These are phyloP conservation scores for Phaffia rhodozyma DNA, from an alignment of 1,284 basidiomycete genomes.

Conservation along the genomic window DNA sequence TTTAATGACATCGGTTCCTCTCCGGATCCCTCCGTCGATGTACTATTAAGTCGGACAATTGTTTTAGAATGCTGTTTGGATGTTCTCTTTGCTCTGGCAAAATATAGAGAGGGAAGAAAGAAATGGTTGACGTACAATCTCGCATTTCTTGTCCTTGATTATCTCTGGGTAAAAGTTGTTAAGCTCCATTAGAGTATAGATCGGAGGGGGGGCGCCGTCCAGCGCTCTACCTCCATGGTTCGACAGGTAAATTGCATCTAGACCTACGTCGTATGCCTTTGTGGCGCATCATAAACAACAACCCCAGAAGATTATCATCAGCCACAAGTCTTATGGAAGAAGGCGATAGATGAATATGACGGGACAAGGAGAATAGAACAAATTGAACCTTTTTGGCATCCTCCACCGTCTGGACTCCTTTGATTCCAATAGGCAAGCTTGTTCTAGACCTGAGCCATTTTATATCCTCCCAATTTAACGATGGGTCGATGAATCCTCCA, in stretches of 20 bases:
- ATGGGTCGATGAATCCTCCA: conserved; percentile 33
- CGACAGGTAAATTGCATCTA: conserved; percentile 36
- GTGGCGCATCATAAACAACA: conserved; percentile 28
- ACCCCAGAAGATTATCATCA: background rate
- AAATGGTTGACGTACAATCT: conserved; percentile 22
- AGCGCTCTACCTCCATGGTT: conserved; percentile 35
- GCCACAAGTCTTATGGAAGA: background rate
- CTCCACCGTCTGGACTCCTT: conserved; percentile 36
- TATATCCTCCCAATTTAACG: conserved; percentile 33
- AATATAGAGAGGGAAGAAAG: background rate
- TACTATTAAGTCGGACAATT: conserved; percentile 18
- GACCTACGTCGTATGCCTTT: conserved; percentile 33
- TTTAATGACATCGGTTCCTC: conserved; percentile 40
- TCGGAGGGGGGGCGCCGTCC: conserved; percentile 33
- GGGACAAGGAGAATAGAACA: background rate
- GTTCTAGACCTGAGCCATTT: conserved; percentile 33
- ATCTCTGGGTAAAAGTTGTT: conserved; percentile 35
- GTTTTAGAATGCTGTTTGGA: conserved; percentile 16
- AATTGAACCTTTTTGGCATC: background rate
- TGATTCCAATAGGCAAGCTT: conserved; percentile 32
- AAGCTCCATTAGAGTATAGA: conserved; percentile 37
- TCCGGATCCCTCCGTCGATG: conserved; percentile 39
- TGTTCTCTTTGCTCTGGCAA: background rate
- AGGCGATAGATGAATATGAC: background rate
- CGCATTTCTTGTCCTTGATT: conserved; percentile 29